Conservation (phyloP, 768 basidiomycete genomes). For the Boletus fagicola region DNA sequence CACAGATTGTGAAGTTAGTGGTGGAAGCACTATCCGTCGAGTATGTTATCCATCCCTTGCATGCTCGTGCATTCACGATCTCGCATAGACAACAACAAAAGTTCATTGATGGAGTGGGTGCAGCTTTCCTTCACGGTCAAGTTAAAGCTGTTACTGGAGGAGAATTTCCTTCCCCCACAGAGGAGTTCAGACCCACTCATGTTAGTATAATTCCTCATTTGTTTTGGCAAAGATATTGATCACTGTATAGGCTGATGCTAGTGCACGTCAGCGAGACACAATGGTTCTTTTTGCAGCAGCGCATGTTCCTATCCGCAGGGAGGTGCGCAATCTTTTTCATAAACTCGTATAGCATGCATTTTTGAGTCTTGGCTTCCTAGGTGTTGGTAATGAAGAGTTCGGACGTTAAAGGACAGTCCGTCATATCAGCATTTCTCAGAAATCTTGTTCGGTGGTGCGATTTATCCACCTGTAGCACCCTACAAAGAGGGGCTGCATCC, state of each 20-base stretch:
- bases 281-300: constrained; percentile 66
- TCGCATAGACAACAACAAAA: constrained; percentile 54
- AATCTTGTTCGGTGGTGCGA: constrained; percentile 62
- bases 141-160: constrained; percentile 54
- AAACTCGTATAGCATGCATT: not conserved
- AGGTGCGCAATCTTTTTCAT: constrained; percentile 43
- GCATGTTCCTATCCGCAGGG: constrained; percentile 60
- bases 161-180: constrained; percentile 39
- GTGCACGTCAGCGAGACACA: constrained; percentile 54
- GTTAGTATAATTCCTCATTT: constrained; percentile 35
- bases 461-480: constrained; percentile 40
- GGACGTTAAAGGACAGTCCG: constrained; percentile 41
- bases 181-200: constrained; percentile 48
- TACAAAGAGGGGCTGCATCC: constrained; percentile 56
- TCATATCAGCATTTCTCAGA: constrained; percentile 51
- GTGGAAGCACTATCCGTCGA: constrained; percentile 57
- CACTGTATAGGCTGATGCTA: constrained; percentile 16
- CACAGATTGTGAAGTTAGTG: constrained; percentile 64
- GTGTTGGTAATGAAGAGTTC: constrained; percentile 29
- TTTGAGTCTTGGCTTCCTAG: constrained; percentile 34
- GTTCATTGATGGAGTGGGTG: constrained; percentile 45
- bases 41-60: constrained; percentile 47
- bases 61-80: not conserved
- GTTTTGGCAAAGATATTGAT: not conserved
- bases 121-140: constrained; percentile 43